A percentile compares a stretch with the other conserved stretches of the same genome.
Conservation (phyloP, 352 stramenopile genomes). For the Aphanomyces invadans region DNA sequence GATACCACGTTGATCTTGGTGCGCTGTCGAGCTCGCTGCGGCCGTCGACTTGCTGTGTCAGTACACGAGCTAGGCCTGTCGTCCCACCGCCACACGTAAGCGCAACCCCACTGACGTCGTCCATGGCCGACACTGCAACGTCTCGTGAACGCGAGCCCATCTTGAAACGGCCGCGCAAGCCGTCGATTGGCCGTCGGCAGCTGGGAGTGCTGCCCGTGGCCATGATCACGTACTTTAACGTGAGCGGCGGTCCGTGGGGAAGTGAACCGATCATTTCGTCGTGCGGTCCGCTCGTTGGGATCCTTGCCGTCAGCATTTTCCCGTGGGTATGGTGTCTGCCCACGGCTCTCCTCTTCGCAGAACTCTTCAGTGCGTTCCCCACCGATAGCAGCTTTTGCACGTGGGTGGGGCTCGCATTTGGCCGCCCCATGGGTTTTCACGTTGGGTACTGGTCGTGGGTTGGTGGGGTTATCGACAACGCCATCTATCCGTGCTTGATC, state of each 20-base stretch:
- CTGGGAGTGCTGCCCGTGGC: conserved; percentile 57
- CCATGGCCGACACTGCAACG: not conserved
- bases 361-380: conserved; percentile 74
- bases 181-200: conserved; percentile 33
- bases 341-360: conserved; percentile 57
- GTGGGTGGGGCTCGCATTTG: conserved; percentile 74
- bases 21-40: not conserved
- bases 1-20: not conserved
- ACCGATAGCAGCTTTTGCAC: conserved; percentile 74
- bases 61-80: no score
- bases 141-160: conserved; percentile 13
- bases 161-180: not conserved
- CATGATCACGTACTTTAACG: conserved; percentile 77
- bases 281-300: conserved; percentile 55
- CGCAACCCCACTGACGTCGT: no score
- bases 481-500: conserved; percentile 77
- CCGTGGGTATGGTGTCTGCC: conserved; percentile 65
- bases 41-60: no score
- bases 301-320: conserved; percentile 57
- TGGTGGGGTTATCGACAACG: conserved; percentile 72
- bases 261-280: conserved; percentile 53
- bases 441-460: conserved; percentile 81
- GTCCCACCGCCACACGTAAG: no score
- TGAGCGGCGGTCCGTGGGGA: conserved; percentile 60
- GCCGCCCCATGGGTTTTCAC: conserved; percentile 77